Base-by-base conservation (phyloP, 2,329 filamentous ascomycete species). In the Aureobasidium vineae region DNA sequence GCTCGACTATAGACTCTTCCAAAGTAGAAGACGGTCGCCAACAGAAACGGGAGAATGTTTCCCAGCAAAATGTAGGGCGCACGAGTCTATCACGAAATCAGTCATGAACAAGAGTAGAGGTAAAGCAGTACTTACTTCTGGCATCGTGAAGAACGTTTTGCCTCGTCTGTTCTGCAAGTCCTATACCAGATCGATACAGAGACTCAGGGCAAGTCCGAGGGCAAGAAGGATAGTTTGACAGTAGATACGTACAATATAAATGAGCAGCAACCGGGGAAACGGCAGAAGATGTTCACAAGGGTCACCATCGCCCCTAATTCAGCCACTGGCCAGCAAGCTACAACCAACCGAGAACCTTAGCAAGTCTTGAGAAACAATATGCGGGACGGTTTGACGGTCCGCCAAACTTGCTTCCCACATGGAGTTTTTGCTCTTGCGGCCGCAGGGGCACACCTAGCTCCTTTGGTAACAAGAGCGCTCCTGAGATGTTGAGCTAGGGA, bases 1-100 rank as follows among this genome's bases (percentile, higher is more conserved):
- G 60, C 61, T 33, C 49, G 49, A 43, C 47, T 43, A n/a, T 63
- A 64, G 21, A 64, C 47, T 54, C 47, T 54, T 21, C 33, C 50
- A 23, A 36, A 23, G 38, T n/a, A 64, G 40, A 64, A 53, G 5
- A 64, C 19, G 26, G 36, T 54, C 26, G 47, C 61, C 40, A 64
- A 23, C 15, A 64, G n/a, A 10, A 64, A 64, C 10, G 61, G 61
- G 16, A 64, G 23, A 10, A 64, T 54, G 49, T 64, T 64, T 45
- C 61, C 61, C 19, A 64, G 47, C 47, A 64, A n/a, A 38, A 64
- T 54, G 21, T 53, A 54, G 5, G 61, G 49, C 16, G 47, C 61
- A 45, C 61, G 61, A 26, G 47, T 43, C 49, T 64, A 26, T 11
- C 4, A 33, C 2, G 8, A 5, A 7, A 10, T 47, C 41, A 47